These are phyloP conservation scores for Ustilaginoidea virens DNA, from an alignment of 2,329 filamentous ascomycete species.

Conservation along the genomic window DNA sequence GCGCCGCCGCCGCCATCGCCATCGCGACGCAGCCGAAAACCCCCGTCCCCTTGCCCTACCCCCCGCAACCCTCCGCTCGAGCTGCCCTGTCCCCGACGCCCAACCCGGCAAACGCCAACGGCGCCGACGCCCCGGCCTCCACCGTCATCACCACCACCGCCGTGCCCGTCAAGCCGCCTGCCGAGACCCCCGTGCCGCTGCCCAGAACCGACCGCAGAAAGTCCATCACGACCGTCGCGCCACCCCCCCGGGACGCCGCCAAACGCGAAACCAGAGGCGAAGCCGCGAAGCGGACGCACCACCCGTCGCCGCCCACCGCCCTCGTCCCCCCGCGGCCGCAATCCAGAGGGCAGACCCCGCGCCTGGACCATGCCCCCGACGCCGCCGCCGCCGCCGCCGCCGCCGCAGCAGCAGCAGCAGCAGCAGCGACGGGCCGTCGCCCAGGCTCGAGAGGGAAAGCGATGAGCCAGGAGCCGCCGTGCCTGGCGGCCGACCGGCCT, in stretches of 20 bases:
- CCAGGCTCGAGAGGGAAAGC: conserved; percentile 38
- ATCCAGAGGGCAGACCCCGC: conserved; percentile 20
- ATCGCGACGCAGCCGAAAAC: conserved; percentile 21
- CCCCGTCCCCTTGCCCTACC: conserved; percentile 24
- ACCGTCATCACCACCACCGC: conserved; percentile 13
- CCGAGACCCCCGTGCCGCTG: conserved; percentile 22
- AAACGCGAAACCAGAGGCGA: conserved; percentile 32
- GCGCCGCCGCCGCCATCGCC: conserved; percentile 3
- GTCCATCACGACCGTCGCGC: conserved; percentile 16
- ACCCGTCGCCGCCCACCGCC: conserved; percentile 10
- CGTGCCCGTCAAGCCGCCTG: conserved; percentile 16
- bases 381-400: conserved; percentile 17
- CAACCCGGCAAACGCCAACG: conserved; percentile 6
- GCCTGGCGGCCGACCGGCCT: conserved; percentile 35
- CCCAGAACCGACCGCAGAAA: conserved; percentile 18
- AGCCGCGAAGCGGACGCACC: conserved; percentile 25
- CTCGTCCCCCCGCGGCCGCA: conserved; percentile 10
- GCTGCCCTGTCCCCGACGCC: conserved; percentile 18
- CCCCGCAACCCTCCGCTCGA: conserved; percentile 14
- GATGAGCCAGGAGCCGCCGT: conserved; percentile 33
- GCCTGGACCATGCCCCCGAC: no score
- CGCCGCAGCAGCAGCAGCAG: no score
- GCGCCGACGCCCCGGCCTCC: conserved; percentile 3
- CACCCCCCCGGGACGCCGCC: conserved; percentile 12
- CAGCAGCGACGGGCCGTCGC: conserved; percentile 21